phyloP scores from a whole-genome alignment of 108 stramenopile genomes.

The Nitzschia putrida region DNA sequence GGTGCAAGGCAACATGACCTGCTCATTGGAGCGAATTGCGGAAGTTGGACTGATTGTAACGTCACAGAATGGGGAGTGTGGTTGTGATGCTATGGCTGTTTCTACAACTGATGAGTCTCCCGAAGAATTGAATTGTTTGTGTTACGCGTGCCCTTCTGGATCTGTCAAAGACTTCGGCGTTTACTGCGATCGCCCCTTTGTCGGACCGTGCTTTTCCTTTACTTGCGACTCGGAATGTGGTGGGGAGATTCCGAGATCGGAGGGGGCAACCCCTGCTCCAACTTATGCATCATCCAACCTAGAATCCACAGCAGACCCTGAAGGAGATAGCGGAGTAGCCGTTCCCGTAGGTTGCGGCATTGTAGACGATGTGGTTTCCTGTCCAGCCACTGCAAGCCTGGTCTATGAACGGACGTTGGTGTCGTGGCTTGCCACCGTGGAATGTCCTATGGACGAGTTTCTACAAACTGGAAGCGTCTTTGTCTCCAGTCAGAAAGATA shows the following conservation, averaged over 20 bases:
- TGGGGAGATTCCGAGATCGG: neutral
- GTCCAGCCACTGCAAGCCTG: neutral
- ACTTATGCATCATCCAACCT: neutral
- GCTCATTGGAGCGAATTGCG: neutral
- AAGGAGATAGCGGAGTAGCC: neutral
- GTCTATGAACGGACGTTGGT: neutral
- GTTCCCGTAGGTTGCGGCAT: neutral
- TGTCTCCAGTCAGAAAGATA: neutral
- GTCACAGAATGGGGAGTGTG: neutral
- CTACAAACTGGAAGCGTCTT: neutral
- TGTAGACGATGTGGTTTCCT: neutral
- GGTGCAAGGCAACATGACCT: neutral
- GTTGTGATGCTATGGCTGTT: neutral
- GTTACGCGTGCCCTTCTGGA: slow-evolving; percentile 17
- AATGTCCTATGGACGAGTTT: neutral
- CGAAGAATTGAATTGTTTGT: neutral
- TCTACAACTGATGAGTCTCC: neutral
- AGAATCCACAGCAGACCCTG: neutral
- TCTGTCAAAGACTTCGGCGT: neutral
- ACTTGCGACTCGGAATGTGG: neutral
- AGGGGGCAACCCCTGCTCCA: neutral
- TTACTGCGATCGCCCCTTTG: neutral
- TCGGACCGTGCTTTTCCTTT: neutral
- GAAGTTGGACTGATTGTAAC: neutral
- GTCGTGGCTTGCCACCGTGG: neutral